A percentile compares a stretch with the other conserved stretches of the same genome.
Conservation (phyloP, 2,329 filamentous ascomycete genomes). For the Exophiala sp. region DNA sequence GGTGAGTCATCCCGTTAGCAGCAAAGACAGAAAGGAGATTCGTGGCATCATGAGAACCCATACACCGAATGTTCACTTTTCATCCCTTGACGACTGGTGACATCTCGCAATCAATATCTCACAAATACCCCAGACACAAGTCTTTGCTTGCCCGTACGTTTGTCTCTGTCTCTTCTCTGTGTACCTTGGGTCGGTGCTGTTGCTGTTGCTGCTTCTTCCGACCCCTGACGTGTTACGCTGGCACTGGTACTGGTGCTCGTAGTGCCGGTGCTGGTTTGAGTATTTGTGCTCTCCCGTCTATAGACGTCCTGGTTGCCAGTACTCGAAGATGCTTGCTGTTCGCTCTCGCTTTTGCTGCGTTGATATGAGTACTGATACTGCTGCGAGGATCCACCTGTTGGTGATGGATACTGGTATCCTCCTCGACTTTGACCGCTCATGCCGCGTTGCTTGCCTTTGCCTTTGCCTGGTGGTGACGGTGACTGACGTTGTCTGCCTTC, state of each 20-base stretch:
- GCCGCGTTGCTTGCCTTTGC: slow-evolving; percentile 18
- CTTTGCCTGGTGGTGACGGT: not conserved
- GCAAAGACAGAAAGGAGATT: too few species aligned
- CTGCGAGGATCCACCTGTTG: not conserved
- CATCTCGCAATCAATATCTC: slow-evolving; percentile 12
- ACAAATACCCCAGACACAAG: slow-evolving; percentile 22
- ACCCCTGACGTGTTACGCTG: slow-evolving; percentile 9
- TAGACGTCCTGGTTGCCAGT: too few species aligned
- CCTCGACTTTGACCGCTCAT: slow-evolving; percentile 9
- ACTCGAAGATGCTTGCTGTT: not conserved
- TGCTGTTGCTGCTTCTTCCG: slow-evolving; percentile 5
- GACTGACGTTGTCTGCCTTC: not conserved
- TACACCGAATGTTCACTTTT: too few species aligned
- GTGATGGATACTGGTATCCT: slow-evolving; percentile 2
- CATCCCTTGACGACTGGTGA: not conserved
- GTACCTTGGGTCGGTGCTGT: not conserved
- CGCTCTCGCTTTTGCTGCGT: not conserved
- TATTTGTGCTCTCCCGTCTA: too few species aligned
- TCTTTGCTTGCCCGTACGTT: slow-evolving; percentile 9
- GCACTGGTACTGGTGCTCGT: slow-evolving; percentile 1
- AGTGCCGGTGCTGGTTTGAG: too few species aligned
- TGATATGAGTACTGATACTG: not conserved
- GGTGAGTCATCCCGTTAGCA: too few species aligned
- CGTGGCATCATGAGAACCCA: not conserved
- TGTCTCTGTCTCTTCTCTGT: not conserved